Conservation (phyloP, 225 moss, liverwort and hornwort species). For the Neckera pumila region DNA sequence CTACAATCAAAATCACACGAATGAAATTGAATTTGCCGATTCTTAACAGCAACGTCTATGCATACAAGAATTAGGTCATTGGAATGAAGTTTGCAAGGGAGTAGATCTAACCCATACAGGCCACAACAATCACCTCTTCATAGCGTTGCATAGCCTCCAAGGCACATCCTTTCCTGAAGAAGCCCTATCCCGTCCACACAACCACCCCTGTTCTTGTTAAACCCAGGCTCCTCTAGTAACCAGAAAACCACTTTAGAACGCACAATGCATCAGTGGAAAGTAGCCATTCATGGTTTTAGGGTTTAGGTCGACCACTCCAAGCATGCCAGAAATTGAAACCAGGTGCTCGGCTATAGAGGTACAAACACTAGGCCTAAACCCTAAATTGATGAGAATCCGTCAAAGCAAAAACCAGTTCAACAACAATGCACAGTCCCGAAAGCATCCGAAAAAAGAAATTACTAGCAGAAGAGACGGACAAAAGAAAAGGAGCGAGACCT, state of each 20-base stretch:
- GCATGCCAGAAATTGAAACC: neutral
- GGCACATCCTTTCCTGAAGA: slow-evolving; percentile 98
- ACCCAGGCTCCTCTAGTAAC: neutral
- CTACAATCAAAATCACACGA: slow-evolving; percentile 13
- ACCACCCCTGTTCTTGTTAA: slow-evolving; percentile 32
- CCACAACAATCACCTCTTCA: slow-evolving; percentile 64
- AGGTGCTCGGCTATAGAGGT: too few species aligned
- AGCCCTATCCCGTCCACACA: slow-evolving; percentile 69
- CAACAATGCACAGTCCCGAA: neutral
- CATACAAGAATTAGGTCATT: neutral
- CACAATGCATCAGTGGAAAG: neutral
- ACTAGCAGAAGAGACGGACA: neutral
- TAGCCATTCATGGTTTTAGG: neutral
- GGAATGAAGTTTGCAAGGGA: neutral
- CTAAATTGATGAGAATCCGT: neutral
- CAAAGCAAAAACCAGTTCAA: neutral
- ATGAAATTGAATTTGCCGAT: neutral
- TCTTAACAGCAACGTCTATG: neutral
- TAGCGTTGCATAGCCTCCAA: slow-evolving; percentile 90
- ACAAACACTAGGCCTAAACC: neutral
- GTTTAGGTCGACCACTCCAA: neutral
- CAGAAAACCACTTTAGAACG: neutral
- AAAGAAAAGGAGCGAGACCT: slow-evolving; percentile 37
- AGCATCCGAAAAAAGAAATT: neutral
- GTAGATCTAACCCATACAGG: neutral